Evolutionary conservation across 768 basidiomycete genomes (phyloP), one percentile per base, ranked within the genome.

Genomic region (Pleurotus citrinopileatus): DNA sequence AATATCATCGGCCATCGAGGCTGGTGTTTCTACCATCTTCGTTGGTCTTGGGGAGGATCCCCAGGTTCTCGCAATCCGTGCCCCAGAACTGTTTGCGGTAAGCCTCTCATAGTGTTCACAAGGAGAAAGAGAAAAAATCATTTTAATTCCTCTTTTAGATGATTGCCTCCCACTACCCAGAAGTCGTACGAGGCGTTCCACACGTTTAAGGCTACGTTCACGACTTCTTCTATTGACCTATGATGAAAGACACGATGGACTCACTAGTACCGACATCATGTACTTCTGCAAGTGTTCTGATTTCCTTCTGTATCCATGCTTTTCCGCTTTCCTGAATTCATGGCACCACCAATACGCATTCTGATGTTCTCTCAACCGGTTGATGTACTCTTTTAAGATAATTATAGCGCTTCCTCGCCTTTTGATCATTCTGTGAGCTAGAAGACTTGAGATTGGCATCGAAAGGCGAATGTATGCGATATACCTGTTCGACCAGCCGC

Each of bases 11-110:
- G 83, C 87, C 3, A 83, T 91, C 59, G 90, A 93, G 63, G 90
- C 89, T 12, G 92, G 91, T 46, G 91, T 94, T 1, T 92, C 90
- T 2, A 93, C 91, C 1, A 91, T 93, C 29, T 91, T 93, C 63
- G 91, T 94, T 27, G 91, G 90, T 6, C 75, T 94, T 7, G 90
- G 83, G 47, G 91, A 94, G 66, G 89, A 94, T 63, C 91, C 90
- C 2, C 82, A 87, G 60, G 80, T 92, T 17, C 73, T 93, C 42
- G 84, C 84, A 4, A 72, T 81, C 40, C 78, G 92, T 45, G 84
- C 87, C 15, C 91, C 90, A 15, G 81, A 76, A 29, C 70, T 92
- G 42, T 91, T 90, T 61, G 72, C 63, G 26, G 84, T 87, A 65
- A 55, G 80, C 66, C 20, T 12, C 52, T 42, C 12, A 20, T 43